Conservation (phyloP, 768 basidiomycete species). For the Strobilomyces dryophilus region DNA sequence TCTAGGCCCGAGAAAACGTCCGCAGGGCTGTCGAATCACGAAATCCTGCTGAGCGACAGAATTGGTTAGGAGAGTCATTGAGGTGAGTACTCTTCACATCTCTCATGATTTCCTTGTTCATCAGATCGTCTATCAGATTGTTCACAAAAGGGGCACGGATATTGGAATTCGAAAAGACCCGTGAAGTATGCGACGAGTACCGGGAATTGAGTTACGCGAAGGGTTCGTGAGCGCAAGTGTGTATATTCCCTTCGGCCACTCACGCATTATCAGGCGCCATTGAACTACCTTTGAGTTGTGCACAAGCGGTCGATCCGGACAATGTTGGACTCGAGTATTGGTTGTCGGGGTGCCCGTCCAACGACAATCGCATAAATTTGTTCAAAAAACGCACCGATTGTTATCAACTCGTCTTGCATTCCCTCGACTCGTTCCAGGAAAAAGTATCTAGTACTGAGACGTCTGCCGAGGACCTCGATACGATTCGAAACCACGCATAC, state of each 20-base stretch:
- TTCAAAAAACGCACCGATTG: slow-evolving; percentile 65
- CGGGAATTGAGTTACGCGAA: slow-evolving; percentile 78
- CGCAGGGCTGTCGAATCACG: slow-evolving; percentile 83
- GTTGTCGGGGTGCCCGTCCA: slow-evolving; percentile 53
- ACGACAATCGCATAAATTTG: slow-evolving; percentile 54
- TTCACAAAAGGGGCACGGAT: slow-evolving; percentile 87
- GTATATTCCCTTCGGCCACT: background rate
- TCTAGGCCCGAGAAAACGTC: slow-evolving; percentile 87
- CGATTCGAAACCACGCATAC: slow-evolving; percentile 80
- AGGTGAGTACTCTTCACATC: slow-evolving; percentile 45
- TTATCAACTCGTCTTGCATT: slow-evolving; percentile 81
- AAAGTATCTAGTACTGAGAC: slow-evolving; percentile 38
- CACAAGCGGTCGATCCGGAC: slow-evolving; percentile 71
- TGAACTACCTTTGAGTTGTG: slow-evolving; percentile 81
- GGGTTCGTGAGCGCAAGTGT: slow-evolving; percentile 43
- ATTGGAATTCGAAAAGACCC: slow-evolving; percentile 76
- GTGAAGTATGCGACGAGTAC: slow-evolving; percentile 88
- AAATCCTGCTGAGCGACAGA: slow-evolving; percentile 68
- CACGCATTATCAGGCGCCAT: slow-evolving; percentile 58
- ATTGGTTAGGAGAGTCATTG: slow-evolving; percentile 81
- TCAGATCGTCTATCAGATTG: slow-evolving; percentile 44
- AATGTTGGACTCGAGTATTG: slow-evolving; percentile 75
- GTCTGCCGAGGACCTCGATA: slow-evolving; percentile 53
- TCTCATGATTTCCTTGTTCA: slow-evolving; percentile 1
- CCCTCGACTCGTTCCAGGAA: slow-evolving; percentile 76